These are phyloP conservation scores for Claviceps sp. DNA, from an alignment of 2,329 filamentous ascomycete genomes.

Conservation along the genomic window DNA sequence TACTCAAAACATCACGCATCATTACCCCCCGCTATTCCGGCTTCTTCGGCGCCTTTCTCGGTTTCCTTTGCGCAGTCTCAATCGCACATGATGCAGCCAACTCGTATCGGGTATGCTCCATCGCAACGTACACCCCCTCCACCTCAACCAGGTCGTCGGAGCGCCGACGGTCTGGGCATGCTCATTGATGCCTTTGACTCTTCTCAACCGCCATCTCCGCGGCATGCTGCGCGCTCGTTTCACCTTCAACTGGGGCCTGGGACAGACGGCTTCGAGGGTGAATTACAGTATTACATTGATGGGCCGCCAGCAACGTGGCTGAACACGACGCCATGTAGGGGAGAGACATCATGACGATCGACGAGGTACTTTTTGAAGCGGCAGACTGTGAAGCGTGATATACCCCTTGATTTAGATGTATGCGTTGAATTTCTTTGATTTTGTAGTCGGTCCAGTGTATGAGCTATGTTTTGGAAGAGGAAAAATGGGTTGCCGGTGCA, in stretches of 20 bases:
- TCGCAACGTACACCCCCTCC: slow-evolving; percentile 7
- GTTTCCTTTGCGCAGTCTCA: slow-evolving; percentile 9
- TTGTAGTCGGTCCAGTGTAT: too few relatives aligned
- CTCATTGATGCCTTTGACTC: slow-evolving; percentile 28
- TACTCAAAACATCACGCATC: slow-evolving; percentile 9
- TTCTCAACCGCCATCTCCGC: slow-evolving; percentile 9
- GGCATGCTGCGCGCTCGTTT: slow-evolving; percentile 6
- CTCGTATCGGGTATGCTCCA: slow-evolving; percentile 5
- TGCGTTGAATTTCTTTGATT: too few relatives aligned
- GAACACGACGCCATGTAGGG: slow-evolving; percentile 2
- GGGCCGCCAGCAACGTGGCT: slow-evolving; percentile 15
- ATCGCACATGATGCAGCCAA: slow-evolving; percentile 3
- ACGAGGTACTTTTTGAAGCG: too few relatives aligned
- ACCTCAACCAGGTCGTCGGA: slow-evolving; percentile 8
- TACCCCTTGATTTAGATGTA: too few relatives aligned
- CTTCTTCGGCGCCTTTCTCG: slow-evolving; percentile 10
- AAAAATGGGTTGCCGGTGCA: too few relatives aligned
- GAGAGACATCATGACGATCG: not conserved
- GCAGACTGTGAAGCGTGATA: too few relatives aligned
- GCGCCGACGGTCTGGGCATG: slow-evolving; percentile 24
- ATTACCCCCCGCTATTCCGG: slow-evolving; percentile 9
- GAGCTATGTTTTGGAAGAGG: too few relatives aligned
- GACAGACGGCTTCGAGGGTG: slow-evolving; percentile 32
- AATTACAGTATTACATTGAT: slow-evolving; percentile 30
- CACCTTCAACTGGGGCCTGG: slow-evolving; percentile 16